phyloP scores from a whole-genome alignment of 345 rosid genomes.

The Barbarea vulgaris region DNA sequence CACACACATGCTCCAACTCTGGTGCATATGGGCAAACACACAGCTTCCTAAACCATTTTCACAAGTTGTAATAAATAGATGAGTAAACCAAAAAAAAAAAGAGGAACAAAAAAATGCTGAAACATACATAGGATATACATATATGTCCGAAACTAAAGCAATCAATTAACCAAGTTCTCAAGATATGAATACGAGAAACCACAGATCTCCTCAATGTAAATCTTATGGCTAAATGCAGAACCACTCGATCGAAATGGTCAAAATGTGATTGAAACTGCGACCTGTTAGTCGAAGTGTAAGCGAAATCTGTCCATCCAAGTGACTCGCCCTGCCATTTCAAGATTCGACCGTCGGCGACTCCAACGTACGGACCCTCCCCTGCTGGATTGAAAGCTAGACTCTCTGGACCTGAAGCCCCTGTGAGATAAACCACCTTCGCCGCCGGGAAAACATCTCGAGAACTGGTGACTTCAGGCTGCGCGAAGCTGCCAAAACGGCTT shows the following conservation, averaged over 20 bases:
- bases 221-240: not conserved
- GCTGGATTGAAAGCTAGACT: conserved; percentile 60
- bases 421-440: conserved; percentile 43
- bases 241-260: not conserved
- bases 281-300: conserved; percentile 59
- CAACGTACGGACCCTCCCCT: conserved; percentile 68
- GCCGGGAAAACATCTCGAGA: conserved; percentile 46
- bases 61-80: conserved; percentile 10
- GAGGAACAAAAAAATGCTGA: not conserved
- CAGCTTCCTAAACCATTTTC: conserved; percentile 45
- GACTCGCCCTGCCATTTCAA: conserved; percentile 58
- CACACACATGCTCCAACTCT: conserved; percentile 71
- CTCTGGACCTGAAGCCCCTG: conserved; percentile 66
- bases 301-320: conserved; percentile 62
- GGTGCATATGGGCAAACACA: conserved; percentile 67
- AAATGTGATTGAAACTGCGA: not conserved
- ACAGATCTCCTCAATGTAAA: not conserved
- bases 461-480: conserved; percentile 44
- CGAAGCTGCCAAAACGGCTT: conserved; percentile 30
- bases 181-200: not conserved
- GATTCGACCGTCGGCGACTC: conserved; percentile 69
- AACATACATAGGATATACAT: not conserved
- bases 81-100: not conserved
- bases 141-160: not conserved
- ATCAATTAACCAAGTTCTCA: not conserved